Evolutionary conservation across 257 asterid species (phyloP), one percentile per base, ranked within the genome.

Genomic region (Petunia secreta): DNA sequence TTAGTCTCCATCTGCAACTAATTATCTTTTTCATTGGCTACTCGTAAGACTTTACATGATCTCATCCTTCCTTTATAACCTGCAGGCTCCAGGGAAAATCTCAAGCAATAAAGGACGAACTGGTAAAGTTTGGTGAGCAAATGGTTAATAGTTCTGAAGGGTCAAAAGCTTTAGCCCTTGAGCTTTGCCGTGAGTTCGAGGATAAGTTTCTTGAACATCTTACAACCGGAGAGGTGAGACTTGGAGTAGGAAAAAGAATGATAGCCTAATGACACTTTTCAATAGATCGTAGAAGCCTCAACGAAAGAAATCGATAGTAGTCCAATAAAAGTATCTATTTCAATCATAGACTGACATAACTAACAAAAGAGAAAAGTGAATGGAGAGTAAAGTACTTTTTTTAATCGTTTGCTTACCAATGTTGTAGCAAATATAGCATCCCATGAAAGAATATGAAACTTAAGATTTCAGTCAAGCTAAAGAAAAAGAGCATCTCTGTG

Each of bases 121-220:
- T 96, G 68, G 87, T 88, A 79, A 89, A 91, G 83, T 97, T 94
- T 89, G 99, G 99, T 37, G 98, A 90, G 80, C 92, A 89, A 89
- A 90, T 94, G 97, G 97, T 96, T 83, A 82, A 86, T 65, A 94
- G 96, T 85, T 64, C 97, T 73, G 99, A 96, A 89, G 99, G 99
- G 66, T 92, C 99, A 39, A 89, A 89, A 82, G 99, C 99, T 65
- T 89, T 96, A 85, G 99, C 99, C 57, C 84, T 96, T 90, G 99
- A 96, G 85, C 98, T 94, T 75, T 96, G 99, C 89, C 97, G 99
- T 73, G 99, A 96, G 85, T 96, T 94, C 77, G 99, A 96, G 92
- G 99, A 96, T 84, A 94, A 91, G 88, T 96, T 96, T 89, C 99
- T 96, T 84, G 97, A 89, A 89, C 99, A 96, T 82, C 93, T 96